These are phyloP conservation scores for Lunularia cruciata DNA, from an alignment of 225 moss, liverwort and hornwort genomes.

Conservation along the genomic window DNA sequence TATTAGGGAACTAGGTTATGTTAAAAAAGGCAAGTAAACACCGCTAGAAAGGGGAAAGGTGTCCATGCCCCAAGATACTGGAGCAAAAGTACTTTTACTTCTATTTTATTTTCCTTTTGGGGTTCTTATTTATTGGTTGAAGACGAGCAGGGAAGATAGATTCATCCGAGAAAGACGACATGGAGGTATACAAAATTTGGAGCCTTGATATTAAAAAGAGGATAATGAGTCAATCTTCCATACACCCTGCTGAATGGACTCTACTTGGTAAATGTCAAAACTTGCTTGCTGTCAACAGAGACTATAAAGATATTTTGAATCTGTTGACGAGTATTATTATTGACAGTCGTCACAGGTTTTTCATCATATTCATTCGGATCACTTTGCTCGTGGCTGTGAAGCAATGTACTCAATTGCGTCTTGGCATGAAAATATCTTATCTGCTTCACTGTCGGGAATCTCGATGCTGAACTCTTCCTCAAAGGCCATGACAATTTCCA, in stretches of 20 bases:
- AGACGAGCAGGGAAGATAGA: too few species aligned
- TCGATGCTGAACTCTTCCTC: constrained; percentile 84
- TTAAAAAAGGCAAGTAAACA: too few species aligned
- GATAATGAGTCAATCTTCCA: constrained; percentile 18
- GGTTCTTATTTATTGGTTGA: too few species aligned
- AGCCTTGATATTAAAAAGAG: background rate
- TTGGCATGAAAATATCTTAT: constrained; percentile 72
- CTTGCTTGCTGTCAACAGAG: constrained; percentile 19
- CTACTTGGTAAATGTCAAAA: constrained; percentile 9
- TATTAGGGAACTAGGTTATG: too few species aligned
- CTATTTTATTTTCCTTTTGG: too few species aligned
- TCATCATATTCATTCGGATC: constrained; percentile 22
- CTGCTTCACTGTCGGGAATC: constrained; percentile 76
- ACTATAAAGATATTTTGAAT: background rate
- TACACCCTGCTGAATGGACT: constrained; percentile 30
- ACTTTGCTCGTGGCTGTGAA: constrained; percentile 84
- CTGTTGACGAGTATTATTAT: constrained; percentile 19
- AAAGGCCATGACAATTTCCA: constrained; percentile 86
- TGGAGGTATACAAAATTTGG: constrained; percentile 8
- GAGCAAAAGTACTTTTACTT: too few species aligned
- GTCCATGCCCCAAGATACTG: too few species aligned
- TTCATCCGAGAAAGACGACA: too few species aligned
- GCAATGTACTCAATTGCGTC: constrained; percentile 85
- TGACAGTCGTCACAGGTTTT: background rate
- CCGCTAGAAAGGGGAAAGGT: too few species aligned